Evolutionary conservation across 805 yeast species (phyloP).

Genomic region (Blastobotrys terrestris): DNA sequence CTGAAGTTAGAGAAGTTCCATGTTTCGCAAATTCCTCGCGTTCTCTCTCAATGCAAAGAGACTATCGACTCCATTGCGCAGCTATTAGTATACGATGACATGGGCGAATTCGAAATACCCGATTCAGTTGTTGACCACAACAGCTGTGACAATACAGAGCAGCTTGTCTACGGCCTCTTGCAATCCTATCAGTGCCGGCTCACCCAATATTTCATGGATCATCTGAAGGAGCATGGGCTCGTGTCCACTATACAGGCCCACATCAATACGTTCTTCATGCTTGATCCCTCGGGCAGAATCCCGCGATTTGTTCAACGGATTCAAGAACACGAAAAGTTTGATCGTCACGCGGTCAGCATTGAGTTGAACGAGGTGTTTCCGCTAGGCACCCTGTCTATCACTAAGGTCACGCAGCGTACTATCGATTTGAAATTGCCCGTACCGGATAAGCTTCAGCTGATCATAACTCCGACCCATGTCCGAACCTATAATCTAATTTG

Average conservation of each 20-base stretch:
- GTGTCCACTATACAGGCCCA: neutral
- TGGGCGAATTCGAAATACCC: neutral
- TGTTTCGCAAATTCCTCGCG: neutral
- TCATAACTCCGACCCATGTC: neutral
- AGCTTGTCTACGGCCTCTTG: neutral
- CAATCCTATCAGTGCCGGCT: neutral
- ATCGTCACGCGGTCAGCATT: conserved; percentile 2
- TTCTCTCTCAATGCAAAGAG: neutral
- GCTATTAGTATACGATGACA: neutral
- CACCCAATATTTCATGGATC: neutral
- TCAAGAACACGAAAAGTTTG: neutral
- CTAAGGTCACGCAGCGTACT: neutral
- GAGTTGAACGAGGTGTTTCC: neutral
- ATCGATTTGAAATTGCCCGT: neutral
- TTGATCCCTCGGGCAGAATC: conserved; percentile 4
- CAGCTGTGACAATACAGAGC: neutral
- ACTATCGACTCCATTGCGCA: neutral
- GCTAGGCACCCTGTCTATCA: neutral
- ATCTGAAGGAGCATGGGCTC: neutral
- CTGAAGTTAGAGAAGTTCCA: neutral
- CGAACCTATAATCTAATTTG: neutral
- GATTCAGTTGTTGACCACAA: neutral
- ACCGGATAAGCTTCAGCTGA: neutral
- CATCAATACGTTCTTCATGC: neutral
- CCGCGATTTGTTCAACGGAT: conserved; percentile 1